phyloP scores from a whole-genome alignment of 1,284 basidiomycete genomes.

The Earliella scabrosa region DNA sequence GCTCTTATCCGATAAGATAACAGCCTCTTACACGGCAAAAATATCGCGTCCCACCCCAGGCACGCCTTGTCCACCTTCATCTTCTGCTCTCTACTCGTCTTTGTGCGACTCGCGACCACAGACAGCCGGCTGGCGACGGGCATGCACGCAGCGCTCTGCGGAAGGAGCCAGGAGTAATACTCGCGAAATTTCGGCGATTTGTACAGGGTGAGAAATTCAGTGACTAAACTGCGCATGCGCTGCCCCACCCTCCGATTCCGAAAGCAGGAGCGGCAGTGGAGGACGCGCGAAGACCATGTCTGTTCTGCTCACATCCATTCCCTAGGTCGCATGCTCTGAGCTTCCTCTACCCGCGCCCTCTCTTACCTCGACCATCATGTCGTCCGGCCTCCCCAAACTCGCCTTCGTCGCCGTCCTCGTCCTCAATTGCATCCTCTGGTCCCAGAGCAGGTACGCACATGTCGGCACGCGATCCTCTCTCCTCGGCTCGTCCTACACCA shows the following conservation, averaged over 20 bases:
- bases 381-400: slow-evolving; percentile 46
- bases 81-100: not conserved
- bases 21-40: not conserved
- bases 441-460: slow-evolving; percentile 60
- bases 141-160: not conserved
- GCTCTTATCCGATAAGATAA: not conserved
- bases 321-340: slow-evolving; percentile 19
- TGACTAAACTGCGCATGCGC: not conserved
- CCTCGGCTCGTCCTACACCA: slow-evolving; percentile 17
- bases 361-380: slow-evolving; percentile 35
- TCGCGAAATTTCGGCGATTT: no score
- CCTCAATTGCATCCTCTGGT: slow-evolving; percentile 66
- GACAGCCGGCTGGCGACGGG: not conserved
- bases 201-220: not conserved
- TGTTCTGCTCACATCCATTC: slow-evolving; percentile 3
- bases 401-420: slow-evolving; percentile 55
- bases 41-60: not conserved
- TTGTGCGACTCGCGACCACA: not conserved
- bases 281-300: slow-evolving; percentile 9
- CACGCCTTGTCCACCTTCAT: not conserved
- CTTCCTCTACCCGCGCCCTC: not conserved
- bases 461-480: slow-evolving; percentile 29
- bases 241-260: not conserved
- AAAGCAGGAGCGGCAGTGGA: not conserved
- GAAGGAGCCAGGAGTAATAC: no score